Percentiles rank a stretch among this genome's conserved stretches.
These are phyloP conservation scores for Dillenia suffruticosa DNA, from an alignment of 164 flowering plant species.

Conservation along the genomic window DNA sequence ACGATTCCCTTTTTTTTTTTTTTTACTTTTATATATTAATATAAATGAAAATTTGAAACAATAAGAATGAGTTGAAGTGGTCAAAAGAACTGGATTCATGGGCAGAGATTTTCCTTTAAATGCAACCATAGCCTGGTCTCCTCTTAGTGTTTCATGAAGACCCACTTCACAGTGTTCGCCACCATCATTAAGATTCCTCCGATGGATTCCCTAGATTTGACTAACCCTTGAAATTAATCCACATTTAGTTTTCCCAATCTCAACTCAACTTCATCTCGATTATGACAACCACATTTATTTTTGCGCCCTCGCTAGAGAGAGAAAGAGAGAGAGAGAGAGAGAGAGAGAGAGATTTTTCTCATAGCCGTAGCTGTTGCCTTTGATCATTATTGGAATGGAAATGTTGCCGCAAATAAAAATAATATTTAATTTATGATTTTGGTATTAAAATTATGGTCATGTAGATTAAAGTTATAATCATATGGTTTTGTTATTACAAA, in stretches of 20 bases:
- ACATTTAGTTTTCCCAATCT: neutral
- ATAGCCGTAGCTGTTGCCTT: too few relatives aligned
- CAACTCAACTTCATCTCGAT: too few relatives aligned
- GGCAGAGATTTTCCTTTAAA: neutral
- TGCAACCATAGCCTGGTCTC: slow-evolving; percentile 4
- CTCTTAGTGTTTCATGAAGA: neutral
- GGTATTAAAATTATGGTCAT: too few relatives aligned
- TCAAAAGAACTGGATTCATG: neutral
- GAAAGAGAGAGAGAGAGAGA: neutral
- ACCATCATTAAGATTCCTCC: slow-evolving; percentile 6
- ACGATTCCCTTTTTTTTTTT: slow-evolving; percentile 12
- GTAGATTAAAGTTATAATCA: too few relatives aligned
- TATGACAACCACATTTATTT: too few relatives aligned
- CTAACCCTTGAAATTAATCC: slow-evolving; percentile 8
- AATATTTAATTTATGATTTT: too few relatives aligned
- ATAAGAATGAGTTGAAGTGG: slow-evolving; percentile 4
- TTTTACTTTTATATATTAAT: neutral
- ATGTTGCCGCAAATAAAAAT: too few relatives aligned
- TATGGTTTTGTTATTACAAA: too few relatives aligned
- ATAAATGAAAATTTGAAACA: neutral
- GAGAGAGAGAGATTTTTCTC: too few relatives aligned
- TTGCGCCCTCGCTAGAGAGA: neutral
- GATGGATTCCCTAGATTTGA: slow-evolving; percentile 12
- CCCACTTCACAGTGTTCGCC: slow-evolving; percentile 5
- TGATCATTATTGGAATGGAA: too few relatives aligned